Evolutionary conservation across 1,284 basidiomycete genomes (phyloP), one percentile per base, ranked within the genome.

Genomic region (Microbotryum silenes-acaulis): DNA sequence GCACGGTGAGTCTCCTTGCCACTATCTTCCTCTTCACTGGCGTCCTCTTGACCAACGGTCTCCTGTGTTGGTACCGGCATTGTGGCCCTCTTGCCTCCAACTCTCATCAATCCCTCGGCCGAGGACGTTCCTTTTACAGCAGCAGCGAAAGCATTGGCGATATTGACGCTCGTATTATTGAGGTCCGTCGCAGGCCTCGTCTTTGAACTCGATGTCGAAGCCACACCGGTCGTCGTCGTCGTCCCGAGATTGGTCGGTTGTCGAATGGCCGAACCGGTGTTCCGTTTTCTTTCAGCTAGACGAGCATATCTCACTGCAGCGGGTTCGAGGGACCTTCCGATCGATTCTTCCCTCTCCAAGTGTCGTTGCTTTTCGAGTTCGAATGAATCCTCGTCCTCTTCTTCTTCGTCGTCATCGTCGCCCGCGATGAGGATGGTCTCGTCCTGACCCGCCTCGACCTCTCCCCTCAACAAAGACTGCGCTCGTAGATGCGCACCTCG

Each of bases 151-250:
- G 88, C 89, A 70, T 82, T 82, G 29, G 88, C 89, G 72, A 89
- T 84, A 74, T 88, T 87, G 56, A 91, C 88, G 47, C 86, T 85
- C 52, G 89, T 91, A 74, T 88, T 68, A 74, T 74, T 83, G 84
- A 86, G 79, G 7, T 29, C 56, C n/a, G 14, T 49, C 18, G 12
- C 4, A 9, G 56, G 10, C 42, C 44, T 59, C 49, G 42, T 20
- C 20, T 23, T 33, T 23, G 46, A 27, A 20, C 20, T 25, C 20
- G 16, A 20, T 16, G 14, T 18, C 8, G 56, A n/a, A 21, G 20
- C 7, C 20, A 16, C 29, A 27, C 29, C 25, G 51, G n/a, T 23
- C 25, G 20, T 51, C 20, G 46, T 21, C 18, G 47, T 37, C 18
- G 29, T 18, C 18, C 33, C n/a, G n/a, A 25, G 25, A 47, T 62